Base-by-base conservation (phyloP, 331 rosid species). In the Rosa hybrid region DNA sequence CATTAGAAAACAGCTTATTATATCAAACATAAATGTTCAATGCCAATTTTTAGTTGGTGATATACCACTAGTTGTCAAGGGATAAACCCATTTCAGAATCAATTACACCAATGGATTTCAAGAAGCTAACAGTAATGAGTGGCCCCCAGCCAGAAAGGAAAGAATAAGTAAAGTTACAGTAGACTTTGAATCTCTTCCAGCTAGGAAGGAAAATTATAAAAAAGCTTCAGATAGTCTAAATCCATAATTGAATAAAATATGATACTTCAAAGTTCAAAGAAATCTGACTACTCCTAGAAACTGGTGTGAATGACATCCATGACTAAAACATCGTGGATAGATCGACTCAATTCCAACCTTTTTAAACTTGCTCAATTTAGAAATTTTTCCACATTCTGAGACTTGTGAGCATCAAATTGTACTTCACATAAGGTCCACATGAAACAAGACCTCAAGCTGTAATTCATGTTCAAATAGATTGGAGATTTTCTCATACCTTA, bases 401-500 rank as follows among this genome's bases (percentile, higher is more conserved):
- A 50, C 42, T 51, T 53, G 21, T 39, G 27, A 78, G 44, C 42
- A 20, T 34, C 5, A 51, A 50, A 77, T 34, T 39, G 2, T 65
- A 38, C 21, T 42, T 23, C 18, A 30, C 20, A 30, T 14, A 30
- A 65, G 48, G 25, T 18, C 6, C 12, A 18, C 13, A 30, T n/a
- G 38, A 73, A 10, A 23, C 17, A 76, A 45, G 45, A 17, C 30
- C 14, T 39, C 51, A 64, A 39, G 34, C 34, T 46, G 51, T 6
- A 50, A 13, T 41, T 64, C 57, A 13, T 13, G 8, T 13, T 62
- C 53, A 68, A 49, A 44, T 23, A 69, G 7, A 34, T 6, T 20
- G 27, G 38, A 48, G 1, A 8, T 3, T 7, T 18, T 53, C 75
- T 16, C 78, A 30, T 83, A 96, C 99, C 99, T 96, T 96, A 78